phyloP scores from a whole-genome alignment of 768 basidiomycete genomes.

The Tulasnella sp. region DNA sequence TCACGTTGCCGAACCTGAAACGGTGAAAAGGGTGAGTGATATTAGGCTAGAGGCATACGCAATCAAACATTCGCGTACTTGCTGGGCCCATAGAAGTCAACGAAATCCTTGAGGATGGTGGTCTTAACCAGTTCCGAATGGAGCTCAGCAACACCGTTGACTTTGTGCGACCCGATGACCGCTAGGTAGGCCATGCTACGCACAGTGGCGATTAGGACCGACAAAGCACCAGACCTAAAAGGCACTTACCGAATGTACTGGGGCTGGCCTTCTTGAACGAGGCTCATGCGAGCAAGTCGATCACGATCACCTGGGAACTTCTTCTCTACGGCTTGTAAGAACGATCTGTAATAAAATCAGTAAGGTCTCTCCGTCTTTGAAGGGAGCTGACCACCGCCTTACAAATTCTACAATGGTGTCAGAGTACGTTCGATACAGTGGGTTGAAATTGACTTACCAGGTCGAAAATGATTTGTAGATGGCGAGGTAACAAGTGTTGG shows the following conservation, averaged over 20 bases:
- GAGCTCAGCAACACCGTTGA: slow-evolving; percentile 95
- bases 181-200: slow-evolving; percentile 83
- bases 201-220: neutral
- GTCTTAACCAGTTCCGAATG: slow-evolving; percentile 74
- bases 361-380: neutral
- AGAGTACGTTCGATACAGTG: neutral
- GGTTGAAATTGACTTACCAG: slow-evolving; percentile 28
- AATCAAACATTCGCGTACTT: slow-evolving; percentile 34
- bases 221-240: slow-evolving; percentile 12
- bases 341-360: slow-evolving; percentile 23
- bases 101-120: slow-evolving; percentile 47
- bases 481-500: slow-evolving; percentile 74
- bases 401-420: slow-evolving; percentile 28
- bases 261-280: slow-evolving; percentile 48
- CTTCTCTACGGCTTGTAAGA: slow-evolving; percentile 78
- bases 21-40: neutral
- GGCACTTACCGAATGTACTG: slow-evolving; percentile 31
- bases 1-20: slow-evolving; percentile 69
- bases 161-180: slow-evolving; percentile 44
- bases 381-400: slow-evolving; percentile 27
- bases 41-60: neutral
- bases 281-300: slow-evolving; percentile 68
- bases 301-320: slow-evolving; percentile 83
- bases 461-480: slow-evolving; percentile 87
- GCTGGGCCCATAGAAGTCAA: slow-evolving; percentile 80